A percentile compares a stretch with the other conserved stretches of the same genome.
Conservation (phyloP, 1,139 yeast species). For the Kodamaea arcana region DNA sequence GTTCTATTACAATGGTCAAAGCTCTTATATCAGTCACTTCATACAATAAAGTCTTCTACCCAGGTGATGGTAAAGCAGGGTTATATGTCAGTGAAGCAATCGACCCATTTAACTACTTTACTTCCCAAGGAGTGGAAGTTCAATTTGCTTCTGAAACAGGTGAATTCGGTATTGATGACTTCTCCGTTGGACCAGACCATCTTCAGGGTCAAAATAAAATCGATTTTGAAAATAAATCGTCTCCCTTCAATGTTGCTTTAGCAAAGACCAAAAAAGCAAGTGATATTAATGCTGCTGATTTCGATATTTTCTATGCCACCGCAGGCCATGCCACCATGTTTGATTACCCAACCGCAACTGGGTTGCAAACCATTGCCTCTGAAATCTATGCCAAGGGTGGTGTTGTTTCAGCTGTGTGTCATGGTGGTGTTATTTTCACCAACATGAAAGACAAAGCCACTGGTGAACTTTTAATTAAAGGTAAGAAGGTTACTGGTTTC, state of each 20-base stretch:
- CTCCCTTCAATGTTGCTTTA: constrained; percentile 14
- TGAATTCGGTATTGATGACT: constrained; percentile 19
- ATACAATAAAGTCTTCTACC: constrained; percentile 17
- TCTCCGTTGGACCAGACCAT: constrained; percentile 13
- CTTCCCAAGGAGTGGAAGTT: constrained; percentile 15
- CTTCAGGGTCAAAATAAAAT: constrained; percentile 14
- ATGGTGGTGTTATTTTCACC: constrained; percentile 19
- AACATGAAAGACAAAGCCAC: constrained; percentile 11
- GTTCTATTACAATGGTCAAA: constrained; percentile 17
- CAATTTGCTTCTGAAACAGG: constrained; percentile 22
- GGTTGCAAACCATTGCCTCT: constrained; percentile 14
- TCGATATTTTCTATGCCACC: constrained; percentile 20
- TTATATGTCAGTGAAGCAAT: constrained; percentile 17
- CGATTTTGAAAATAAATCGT: constrained; percentile 11
- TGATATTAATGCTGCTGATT: constrained; percentile 15
- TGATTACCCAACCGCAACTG: constrained; percentile 19
- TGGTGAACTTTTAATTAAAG: constrained; percentile 15
- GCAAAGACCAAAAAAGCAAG: constrained; percentile 14
- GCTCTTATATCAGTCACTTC: constrained; percentile 18
- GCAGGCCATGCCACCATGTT: constrained; percentile 21
- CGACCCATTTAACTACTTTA: constrained; percentile 17
- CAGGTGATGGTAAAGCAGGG: constrained; percentile 18
- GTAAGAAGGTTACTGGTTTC: constrained; percentile 19
- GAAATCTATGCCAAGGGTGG: constrained; percentile 15
- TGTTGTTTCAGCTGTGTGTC: constrained; percentile 21